Base-by-base conservation (phyloP, 805 yeast genomes). In the Komagataella pastoris region DNA sequence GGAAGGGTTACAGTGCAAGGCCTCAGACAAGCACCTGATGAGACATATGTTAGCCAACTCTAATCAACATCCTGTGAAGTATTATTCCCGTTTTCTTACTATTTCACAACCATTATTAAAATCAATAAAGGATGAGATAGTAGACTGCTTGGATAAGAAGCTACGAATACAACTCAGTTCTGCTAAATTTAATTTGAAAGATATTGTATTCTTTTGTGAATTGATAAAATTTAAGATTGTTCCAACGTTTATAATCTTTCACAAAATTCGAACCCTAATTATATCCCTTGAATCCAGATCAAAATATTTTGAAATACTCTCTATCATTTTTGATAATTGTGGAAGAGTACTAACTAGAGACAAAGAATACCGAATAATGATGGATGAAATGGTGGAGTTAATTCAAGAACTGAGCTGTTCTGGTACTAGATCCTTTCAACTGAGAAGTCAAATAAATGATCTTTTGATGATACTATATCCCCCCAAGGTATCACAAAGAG, bases 221-320 rank as follows among this genome's bases (percentile, higher is more conserved):
- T 69, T 89, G 67, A 77, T 84, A 36, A 88, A 86, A 61, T 89
- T 89, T 62, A 79, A 76, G 57, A 64, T 88, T 54, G 71, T 88
- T 14, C 91, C 95, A 0, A 68, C 73, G n/a, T 82, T 80, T 63
- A 72, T 83, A 53, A 70, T 83, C 10, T 84, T 88, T 61, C 90
- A 88, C 63, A 85, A 83, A 60, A 73, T 89, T 48, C 72, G 88
- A 58, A 66, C 74, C 1, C 66, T 87, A 56, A 76, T 85, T 1
- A 59, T 79, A 51, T 75, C 76, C 50, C 59, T 74, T 17, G 70
- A 74, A 5, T 70, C 74, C 0, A 73, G 80, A 7, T 75, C 76
- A 54, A 86, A 84, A 61, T 30, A 30, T 30, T 74, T 86, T 53
- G 95, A 85, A 57, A 75, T 83, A 6, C 65, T 89, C 52, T 72